These are phyloP conservation scores for Schizothecium vesticola DNA, from an alignment of 495 filamentous ascomycete species.

Conservation along the genomic window DNA sequence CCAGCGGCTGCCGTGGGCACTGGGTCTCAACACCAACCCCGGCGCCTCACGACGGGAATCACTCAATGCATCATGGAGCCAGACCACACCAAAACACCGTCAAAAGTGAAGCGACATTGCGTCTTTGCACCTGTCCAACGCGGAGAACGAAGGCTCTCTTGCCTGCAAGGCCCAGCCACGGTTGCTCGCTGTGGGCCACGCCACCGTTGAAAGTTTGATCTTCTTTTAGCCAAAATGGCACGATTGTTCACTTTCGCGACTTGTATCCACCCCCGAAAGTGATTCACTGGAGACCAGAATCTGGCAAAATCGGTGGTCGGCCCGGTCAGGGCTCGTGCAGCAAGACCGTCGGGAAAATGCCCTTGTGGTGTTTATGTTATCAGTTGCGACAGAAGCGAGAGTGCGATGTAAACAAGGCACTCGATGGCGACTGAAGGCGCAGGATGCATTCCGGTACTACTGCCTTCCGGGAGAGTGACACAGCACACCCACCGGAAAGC, in stretches of 20 bases:
- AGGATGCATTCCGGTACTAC: not conserved
- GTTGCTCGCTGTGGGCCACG: slow-evolving; percentile 16
- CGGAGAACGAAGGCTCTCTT: not conserved
- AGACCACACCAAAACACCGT: not conserved
- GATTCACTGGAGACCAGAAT: slow-evolving; percentile 24
- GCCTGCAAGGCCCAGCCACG: not conserved
- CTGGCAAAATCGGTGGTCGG: slow-evolving; percentile 44
- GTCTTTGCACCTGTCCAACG: not conserved
- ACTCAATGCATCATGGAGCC: slow-evolving; percentile 1
- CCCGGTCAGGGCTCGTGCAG: slow-evolving; percentile 28
- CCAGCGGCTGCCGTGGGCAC: not conserved
- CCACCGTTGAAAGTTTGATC: slow-evolving; percentile 36
- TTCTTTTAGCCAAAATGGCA: slow-evolving; percentile 44
- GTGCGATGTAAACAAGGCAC: not conserved
- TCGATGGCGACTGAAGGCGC: not conserved
- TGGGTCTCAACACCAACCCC: not conserved
- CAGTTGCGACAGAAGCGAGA: slow-evolving; percentile 7
- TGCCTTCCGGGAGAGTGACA: not conserved
- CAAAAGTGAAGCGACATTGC: not conserved
- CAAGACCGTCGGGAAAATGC: slow-evolving; percentile 9
- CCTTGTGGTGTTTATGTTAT: slow-evolving; percentile 5
- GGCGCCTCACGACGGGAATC: slow-evolving; percentile 15
- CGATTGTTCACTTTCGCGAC: slow-evolving; percentile 12
- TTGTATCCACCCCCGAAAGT: slow-evolving; percentile 17
- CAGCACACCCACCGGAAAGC: not conserved